Evolutionary conservation across 345 rosid species (phyloP), one percentile per base, ranked within the genome.

Genomic region (Sisymbrium irio): DNA sequence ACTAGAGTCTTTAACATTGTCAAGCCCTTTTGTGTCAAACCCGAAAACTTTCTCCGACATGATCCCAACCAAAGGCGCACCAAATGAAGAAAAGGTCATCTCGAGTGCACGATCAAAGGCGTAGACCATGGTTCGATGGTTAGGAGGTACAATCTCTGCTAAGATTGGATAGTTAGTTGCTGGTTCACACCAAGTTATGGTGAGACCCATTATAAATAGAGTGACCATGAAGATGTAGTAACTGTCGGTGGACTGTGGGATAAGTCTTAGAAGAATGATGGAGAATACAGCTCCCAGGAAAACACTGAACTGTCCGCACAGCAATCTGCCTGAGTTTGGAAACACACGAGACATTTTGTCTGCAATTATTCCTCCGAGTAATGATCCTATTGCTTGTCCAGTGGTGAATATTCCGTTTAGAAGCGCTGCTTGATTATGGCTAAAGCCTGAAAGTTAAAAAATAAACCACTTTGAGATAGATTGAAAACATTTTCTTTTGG

Each of bases 101-200:
- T 94, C 96, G 0, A 89, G 85, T 67, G 97, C 91, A 14, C 98
- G 90, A 42, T 94, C 94, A 35, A 91, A 91, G 0, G 97, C 97
- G 25, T 89, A 94, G 63, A 94, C 84, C 96, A 94, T 91, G 5
- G 96, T 91, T 44, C 96, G 83, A 68, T 93, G 97, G 54, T 78
- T 87, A 44, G 81, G 66, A 10, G 98, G 98, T 22, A 91, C 94
- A 9, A 89, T 93, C 77, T 88, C 97, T 2, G 98, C 97, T 56
- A 94, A 84, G 67, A 93, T 91, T 9, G 97, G 98, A 5, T 79
- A 93, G 74, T 93, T 93, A 12, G 78, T 86, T 1, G 98, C 98
- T 25, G 88, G 78, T 28, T 65, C 96, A 67, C 85, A 83, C 97
- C 97, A 93, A 80, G 91, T 89, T 71, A 91, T 88, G 73, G 85